Base-by-base conservation (phyloP, 208 protist species). In the Trypanosoma scelopori region DNA sequence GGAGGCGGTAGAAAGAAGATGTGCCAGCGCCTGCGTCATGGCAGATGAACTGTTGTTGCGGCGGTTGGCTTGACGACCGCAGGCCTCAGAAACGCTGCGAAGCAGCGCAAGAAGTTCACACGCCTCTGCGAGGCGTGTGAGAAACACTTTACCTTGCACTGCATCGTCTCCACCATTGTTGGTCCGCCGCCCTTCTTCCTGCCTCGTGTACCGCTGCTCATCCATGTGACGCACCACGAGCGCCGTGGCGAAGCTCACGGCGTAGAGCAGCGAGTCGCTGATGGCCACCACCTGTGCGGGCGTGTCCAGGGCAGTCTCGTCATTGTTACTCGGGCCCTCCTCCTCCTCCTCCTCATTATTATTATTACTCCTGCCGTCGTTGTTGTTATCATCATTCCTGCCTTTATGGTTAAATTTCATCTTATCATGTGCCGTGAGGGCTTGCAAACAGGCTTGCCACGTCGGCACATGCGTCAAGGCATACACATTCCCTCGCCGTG, bases 391-490 rank as follows among this genome's bases (percentile, higher is more conserved):
- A 42, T 27, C 47, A 27, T 55, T 41, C 5, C 53, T 35, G 5
- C 35, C 55, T 9, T 48, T 50, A 9, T 61, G 15, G 16, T 37
- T 43, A 11, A 25, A 6, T 47, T 41, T 43, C 9, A 1, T 47
- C 6, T 41, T 35, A 32, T 41, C 22, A 32, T 64, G 15, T 28
- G 7, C 11, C 15, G 53, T 61, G n/a, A 79, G 55, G 13, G 55
- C 57, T 12, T 51, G 57, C 32, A 76, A 65, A 46, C 78, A 79
- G 55, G 85, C 78, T 18, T 59, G 49, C 87, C 90, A 96, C 47
- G 87, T 91, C 11, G 70, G 65, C 18, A 78, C 13, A 58, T 90
- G 87, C 18, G 90, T 96, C n/a, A 96, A 75, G 15, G 87, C 90
- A 69, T 91, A 93, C 37, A 93, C 66, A 65, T 91, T 96, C 5